phyloP scores from a whole-genome alignment of 495 filamentous ascomycete species.

The Aspergillus incahuasiensis region DNA sequence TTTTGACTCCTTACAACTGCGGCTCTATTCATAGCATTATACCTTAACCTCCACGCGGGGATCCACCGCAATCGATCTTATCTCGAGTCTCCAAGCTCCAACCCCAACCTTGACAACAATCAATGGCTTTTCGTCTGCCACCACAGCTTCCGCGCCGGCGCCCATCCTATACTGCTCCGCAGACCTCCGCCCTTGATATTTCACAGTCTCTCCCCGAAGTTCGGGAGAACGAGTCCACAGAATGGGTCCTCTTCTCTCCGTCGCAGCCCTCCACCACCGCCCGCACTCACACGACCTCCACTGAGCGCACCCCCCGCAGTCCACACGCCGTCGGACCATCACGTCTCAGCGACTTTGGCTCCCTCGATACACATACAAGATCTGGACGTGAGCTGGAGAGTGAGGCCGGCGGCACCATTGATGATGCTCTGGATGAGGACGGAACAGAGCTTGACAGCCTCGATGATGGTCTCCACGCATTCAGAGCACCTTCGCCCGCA shows the following conservation, averaged over 20 bases:
- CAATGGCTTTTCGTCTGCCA: slow-evolving; percentile 84
- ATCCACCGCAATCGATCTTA: slow-evolving; percentile 23
- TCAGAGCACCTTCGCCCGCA: slow-evolving; percentile 61
- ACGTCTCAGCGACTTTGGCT: slow-evolving; percentile 80
- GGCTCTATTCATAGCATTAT: neutral
- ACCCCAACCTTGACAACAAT: slow-evolving; percentile 7
- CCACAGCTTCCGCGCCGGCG: slow-evolving; percentile 59
- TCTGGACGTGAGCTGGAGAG: slow-evolving; percentile 47
- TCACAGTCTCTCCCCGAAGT: slow-evolving; percentile 35
- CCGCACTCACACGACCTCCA: slow-evolving; percentile 66
- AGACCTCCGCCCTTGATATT: slow-evolving; percentile 34
- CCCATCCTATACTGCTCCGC: slow-evolving; percentile 47
- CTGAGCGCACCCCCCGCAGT: slow-evolving; percentile 51
- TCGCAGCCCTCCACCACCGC: slow-evolving; percentile 54
- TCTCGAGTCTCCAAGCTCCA: neutral
- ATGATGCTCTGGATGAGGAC: slow-evolving; percentile 61
- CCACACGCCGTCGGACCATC: slow-evolving; percentile 67
- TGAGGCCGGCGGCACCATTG: slow-evolving; percentile 41
- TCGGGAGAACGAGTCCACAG: slow-evolving; percentile 64
- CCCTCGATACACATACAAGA: slow-evolving; percentile 59
- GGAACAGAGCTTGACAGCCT: slow-evolving; percentile 76
- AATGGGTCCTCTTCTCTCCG: slow-evolving; percentile 96
- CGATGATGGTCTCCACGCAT: slow-evolving; percentile 83
- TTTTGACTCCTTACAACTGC: neutral
- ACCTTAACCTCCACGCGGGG: slow-evolving; percentile 14